phyloP scores from a whole-genome alignment of 2,329 filamentous ascomycete species.

The Pseudopyrenochaeta lycopersici region DNA sequence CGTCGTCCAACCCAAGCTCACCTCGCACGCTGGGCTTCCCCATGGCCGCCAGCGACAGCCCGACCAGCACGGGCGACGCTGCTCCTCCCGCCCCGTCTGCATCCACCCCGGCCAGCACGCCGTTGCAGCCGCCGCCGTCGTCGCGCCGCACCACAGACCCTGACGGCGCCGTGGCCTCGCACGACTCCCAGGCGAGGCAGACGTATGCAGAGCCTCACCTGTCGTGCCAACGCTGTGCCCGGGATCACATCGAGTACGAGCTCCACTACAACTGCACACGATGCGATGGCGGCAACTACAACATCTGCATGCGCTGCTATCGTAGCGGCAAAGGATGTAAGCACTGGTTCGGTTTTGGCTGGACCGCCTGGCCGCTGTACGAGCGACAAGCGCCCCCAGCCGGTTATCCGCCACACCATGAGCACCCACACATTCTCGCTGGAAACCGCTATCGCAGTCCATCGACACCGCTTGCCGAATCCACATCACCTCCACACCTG shows the following conservation, averaged over 20 bases:
- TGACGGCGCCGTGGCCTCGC: conserved; percentile 20
- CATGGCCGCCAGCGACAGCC: conserved; percentile 33
- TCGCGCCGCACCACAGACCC: conserved; percentile 46
- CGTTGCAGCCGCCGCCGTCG: conserved; percentile 26
- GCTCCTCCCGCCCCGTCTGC: conserved; percentile 28
- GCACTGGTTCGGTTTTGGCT: conserved; percentile 89
- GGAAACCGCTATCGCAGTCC: conserved; percentile 55
- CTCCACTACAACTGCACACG: conserved; percentile 82
- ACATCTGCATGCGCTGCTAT: conserved; percentile 85
- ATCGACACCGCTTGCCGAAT: conserved; percentile 31
- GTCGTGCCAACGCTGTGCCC: conserved; percentile 75
- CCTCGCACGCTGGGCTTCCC: conserved; percentile 40
- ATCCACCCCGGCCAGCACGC: conserved; percentile 22
- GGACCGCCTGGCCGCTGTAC: conserved; percentile 74
- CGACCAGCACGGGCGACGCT: conserved; percentile 36
- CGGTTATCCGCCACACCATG: conserved; percentile 52
- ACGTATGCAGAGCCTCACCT: conserved; percentile 75
- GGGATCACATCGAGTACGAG: conserved; percentile 79
- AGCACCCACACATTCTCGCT: conserved; percentile 63
- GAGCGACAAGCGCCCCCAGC: conserved; percentile 55
- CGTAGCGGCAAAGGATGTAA: conserved; percentile 78
- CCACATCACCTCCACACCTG: conserved; percentile 26
- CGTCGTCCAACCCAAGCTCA: conserved; percentile 40
- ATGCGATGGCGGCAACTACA: conserved; percentile 76
- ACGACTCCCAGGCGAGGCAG: conserved; percentile 28